Evolutionary conservation across 1,284 basidiomycete species (phyloP), one percentile per base, ranked within the genome.

Genomic region (Takashimella tepidaria): DNA sequence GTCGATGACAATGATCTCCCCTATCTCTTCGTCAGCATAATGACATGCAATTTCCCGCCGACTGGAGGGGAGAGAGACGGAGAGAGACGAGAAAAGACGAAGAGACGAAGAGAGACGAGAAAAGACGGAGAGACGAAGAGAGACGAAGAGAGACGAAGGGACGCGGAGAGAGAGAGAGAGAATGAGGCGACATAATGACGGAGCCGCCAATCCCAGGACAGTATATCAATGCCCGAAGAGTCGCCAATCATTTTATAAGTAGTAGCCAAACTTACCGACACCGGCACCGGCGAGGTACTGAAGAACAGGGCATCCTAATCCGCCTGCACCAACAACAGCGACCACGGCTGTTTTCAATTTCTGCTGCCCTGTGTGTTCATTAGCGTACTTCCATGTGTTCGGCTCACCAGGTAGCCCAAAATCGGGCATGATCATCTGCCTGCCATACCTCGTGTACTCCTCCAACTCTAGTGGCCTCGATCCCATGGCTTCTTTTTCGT

Each of bases 381-480:
- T 10, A 27, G 10, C 4, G 20, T 10, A 8, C 31, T 37, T 37
- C 8, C 31, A 8, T 37, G 10, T 8, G 10, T 37, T n/a, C n/a
- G n/a, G 43, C 76, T 50, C 55, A 87, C 89, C 91, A 70, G 82
- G 78, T 1, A 98, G 79, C 0, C 95, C 95, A 68, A 97, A 87
- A 22, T 84, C 86, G 54, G 91, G 84, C 51, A 98, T 79, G 61
- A 98, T 92, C 92, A 99, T 96, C 71, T 99, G 96, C 44, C 96
- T 81, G 22, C 93, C 92, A 82, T 98, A 98, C 46, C 95, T 82
- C 61, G 80, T 78, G 72, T 96, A 98, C 67, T 98, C 93, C 42
- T 76, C 69, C 5, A 78, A 66, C 16, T 37, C 31, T 16, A 37
- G 31, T 8, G 31, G 31, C 16, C 31, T 8, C 31, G 31, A n/a